phyloP scores from a whole-genome alignment of 495 filamentous ascomycete genomes.

The Lophium mytilinum region DNA sequence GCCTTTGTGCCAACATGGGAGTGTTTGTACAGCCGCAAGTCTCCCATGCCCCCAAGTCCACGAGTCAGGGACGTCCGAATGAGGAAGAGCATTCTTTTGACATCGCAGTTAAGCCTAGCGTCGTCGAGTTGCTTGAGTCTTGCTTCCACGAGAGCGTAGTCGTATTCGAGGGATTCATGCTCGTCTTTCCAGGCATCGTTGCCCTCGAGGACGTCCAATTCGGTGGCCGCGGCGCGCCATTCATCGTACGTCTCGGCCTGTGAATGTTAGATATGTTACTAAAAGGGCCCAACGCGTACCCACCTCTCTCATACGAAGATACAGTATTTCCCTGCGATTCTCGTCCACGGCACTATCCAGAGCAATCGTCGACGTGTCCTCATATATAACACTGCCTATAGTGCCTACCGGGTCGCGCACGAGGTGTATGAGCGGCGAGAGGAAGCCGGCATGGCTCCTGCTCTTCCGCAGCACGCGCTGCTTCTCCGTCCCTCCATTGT shows the following conservation, averaged over 20 bases:
- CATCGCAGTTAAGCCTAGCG: constrained; percentile 66
- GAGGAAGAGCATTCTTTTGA: constrained; percentile 67
- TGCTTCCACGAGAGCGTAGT: constrained; percentile 55
- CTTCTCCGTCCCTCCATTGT: constrained; percentile 1
- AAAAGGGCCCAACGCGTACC: constrained; percentile 1
- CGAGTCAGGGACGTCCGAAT: constrained; percentile 75
- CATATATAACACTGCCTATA: constrained; percentile 4
- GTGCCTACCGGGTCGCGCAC: constrained; percentile 20
- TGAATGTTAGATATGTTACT: constrained; percentile 2
- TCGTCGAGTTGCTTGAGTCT: constrained; percentile 67
- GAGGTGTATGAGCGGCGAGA: constrained; percentile 22
- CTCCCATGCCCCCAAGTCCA: constrained; percentile 78
- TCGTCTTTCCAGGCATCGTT: constrained; percentile 74
- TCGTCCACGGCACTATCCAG: background rate
- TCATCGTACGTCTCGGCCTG: constrained; percentile 32
- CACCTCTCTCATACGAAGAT: constrained; percentile 25
- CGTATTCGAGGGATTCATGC: constrained; percentile 59
- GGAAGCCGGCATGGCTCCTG: constrained; percentile 18
- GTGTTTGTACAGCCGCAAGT: constrained; percentile 73
- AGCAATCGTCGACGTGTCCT: background rate
- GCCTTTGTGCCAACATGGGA: constrained; percentile 80
- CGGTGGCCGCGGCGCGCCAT: constrained; percentile 51
- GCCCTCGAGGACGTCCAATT: constrained; percentile 72
- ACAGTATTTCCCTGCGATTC: constrained; percentile 24
- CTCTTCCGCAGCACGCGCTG: constrained; percentile 2